Percentiles rank a stretch among this genome's conserved stretches.
These are phyloP conservation scores for Penicillium alfredii DNA, from an alignment of 495 filamentous ascomycete genomes.

Conservation along the genomic window DNA sequence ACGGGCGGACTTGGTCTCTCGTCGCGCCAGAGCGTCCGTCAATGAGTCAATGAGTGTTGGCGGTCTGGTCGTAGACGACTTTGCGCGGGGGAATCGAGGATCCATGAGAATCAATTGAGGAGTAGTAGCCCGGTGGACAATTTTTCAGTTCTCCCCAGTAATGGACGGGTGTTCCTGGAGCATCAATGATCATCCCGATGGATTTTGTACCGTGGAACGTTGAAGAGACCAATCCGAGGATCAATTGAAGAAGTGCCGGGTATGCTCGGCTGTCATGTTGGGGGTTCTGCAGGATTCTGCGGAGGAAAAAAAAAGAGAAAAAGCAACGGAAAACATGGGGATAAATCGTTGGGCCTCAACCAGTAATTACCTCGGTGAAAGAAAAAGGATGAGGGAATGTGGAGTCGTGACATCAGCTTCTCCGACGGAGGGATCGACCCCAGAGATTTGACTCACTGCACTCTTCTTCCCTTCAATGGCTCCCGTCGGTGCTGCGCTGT, in stretches of 20 bases:
- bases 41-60: slow-evolving; percentile 30
- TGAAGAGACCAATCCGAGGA: too few relatives aligned
- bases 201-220: too few relatives aligned
- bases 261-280: background rate
- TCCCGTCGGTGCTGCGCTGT: slow-evolving; percentile 46
- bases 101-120: too few relatives aligned
- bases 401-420: slow-evolving; percentile 4
- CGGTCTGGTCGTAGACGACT: background rate
- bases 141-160: too few relatives aligned
- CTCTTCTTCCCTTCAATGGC: slow-evolving; percentile 23
- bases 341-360: slow-evolving; percentile 17
- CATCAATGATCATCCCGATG: slow-evolving; percentile 14
- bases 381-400: slow-evolving; percentile 2
- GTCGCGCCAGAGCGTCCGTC: slow-evolving; percentile 28
- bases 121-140: too few relatives aligned
- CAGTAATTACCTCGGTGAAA: slow-evolving; percentile 21
- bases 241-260: too few relatives aligned
- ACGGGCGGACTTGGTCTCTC: slow-evolving; percentile 41
- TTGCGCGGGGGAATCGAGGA: too few relatives aligned
- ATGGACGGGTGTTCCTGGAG: too few relatives aligned
- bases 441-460: background rate
- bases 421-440: too few relatives aligned
- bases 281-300: too few relatives aligned
- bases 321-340: too few relatives aligned
- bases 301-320: too few relatives aligned